Base-by-base conservation (phyloP, 257 asterid species). In the Ocimum tenuiflorum region DNA sequence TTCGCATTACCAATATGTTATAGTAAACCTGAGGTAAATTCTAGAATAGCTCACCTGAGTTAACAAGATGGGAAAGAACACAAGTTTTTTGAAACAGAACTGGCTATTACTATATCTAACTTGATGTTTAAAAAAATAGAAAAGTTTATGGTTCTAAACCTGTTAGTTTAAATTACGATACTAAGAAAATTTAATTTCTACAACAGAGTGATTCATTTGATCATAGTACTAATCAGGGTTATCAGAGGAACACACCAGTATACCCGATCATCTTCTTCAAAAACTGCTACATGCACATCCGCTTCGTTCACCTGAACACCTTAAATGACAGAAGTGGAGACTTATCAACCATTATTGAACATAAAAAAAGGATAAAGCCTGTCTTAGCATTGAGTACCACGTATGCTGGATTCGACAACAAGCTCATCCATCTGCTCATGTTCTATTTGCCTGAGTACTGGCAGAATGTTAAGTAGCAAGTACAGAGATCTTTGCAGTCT, bases 261-360 rank as follows among this genome's bases (percentile, higher is more conserved):
- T 33, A 86, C 74, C 58, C 94, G 73, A 58, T 83, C 91, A 73
- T 85, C 91, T 38, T 81, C 77, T 43, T 89, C 91, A 67, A 77
- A 70, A 4, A 61, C 47, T 59, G 89, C 81, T 38, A 75, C 24
- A 6, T 63, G 62, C 53, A 86, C 65, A 73, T 80, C 86, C 38
- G 76, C 84, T 74, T 86, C 94, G 45, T 72, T 73, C 68, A 85
- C 49, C 61, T 60, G 79, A 73, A 68, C 71, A 58, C 95, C 95
- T 89, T 74, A 62, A 58, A 60, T 39, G 73, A 42, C 70, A 52
- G 46, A 53, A 42, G 38, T 61, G n/a, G 50, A 71, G 15, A 43
- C 27, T 63, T 53, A 47, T 38, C 15, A 75, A 67, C 69, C 56
- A 60, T 58, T 43, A 70, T 8, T 43, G 38, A 55, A 41, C 55